A percentile compares a stretch with the other conserved stretches of the same genome.
Conservation (phyloP, 495 filamentous ascomycete species). For the Aspergillus hancockii region DNA sequence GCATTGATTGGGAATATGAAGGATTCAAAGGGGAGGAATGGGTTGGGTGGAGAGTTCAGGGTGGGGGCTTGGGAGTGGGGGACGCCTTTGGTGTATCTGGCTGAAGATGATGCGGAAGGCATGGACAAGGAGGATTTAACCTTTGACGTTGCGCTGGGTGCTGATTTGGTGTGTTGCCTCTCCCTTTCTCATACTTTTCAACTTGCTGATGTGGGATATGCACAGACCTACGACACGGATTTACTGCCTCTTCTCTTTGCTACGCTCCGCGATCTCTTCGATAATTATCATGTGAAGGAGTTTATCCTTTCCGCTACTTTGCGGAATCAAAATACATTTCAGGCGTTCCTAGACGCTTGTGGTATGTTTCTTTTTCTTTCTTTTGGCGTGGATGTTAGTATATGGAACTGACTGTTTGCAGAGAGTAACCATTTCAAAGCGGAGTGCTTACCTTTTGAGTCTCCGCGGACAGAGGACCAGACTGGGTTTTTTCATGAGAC, state of each 20-base stretch:
- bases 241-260: constrained; percentile 57
- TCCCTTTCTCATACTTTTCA: neutral
- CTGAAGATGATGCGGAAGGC: constrained; percentile 12
- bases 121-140: constrained; percentile 9
- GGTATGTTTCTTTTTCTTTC: constrained; percentile 41
- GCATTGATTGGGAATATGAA: constrained; percentile 68
- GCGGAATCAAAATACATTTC: constrained; percentile 64
- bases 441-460: constrained; percentile 45
- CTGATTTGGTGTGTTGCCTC: constrained; percentile 45
- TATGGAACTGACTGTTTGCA: constrained; percentile 10
- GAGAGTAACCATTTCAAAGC: constrained; percentile 34
- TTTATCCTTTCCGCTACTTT: constrained; percentile 63
- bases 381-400: neutral
- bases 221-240: constrained; percentile 66
- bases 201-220: neutral
- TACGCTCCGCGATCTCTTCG: constrained; percentile 57
- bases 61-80: constrained; percentile 46
- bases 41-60: constrained; percentile 44
- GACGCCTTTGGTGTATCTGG: constrained; percentile 22
- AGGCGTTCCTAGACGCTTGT: constrained; percentile 56
- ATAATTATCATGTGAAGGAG: constrained; percentile 42
- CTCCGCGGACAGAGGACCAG: constrained; percentile 46
- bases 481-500: constrained; percentile 60
- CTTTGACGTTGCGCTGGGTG: constrained; percentile 53
- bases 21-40: constrained; percentile 68